Base-by-base conservation (phyloP, 345 rosid genomes). In the Streptanthus diversifolius region DNA sequence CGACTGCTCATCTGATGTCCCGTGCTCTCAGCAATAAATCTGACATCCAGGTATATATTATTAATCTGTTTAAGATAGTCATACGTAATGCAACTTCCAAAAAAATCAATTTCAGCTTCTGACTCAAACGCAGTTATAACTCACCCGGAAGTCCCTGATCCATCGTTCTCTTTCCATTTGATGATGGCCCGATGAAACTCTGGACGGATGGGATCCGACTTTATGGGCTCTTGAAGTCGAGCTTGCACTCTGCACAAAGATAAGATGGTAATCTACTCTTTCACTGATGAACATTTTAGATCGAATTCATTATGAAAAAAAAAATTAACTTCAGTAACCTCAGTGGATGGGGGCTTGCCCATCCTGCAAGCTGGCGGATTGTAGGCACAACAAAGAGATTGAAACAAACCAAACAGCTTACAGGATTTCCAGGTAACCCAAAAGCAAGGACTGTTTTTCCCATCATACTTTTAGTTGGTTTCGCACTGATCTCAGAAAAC, bases 351-450 rank as follows among this genome's bases (percentile, higher is more conserved):
- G 98, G 90, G 83, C 83, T 86, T 72, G 63, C 74, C 96, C 98
- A 91, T 87, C 98, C 96, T 33, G 98, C 85, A 63, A 91, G 85
- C 80, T 35, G 80, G 73, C 82, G 97, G 69, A 91, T 83, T 22
- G 95, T 59, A 53, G 98, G 97, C 72, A 87, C 85, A 41, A 91
- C 93, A 80, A 88, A 95, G 71, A 95, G 83, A 82, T 88, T 82
- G 82, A 95, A 95, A 79, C 93, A 87, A 72, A 91, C 98, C 58
- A 91, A 69, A 79, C 98, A 83, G 88, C 99, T 87, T 70, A 87
- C 99, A 73, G 98, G 99, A 82, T 95, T 91, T 78, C 99, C 99
- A 22, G 99, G 99, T 73, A 95, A 84, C 27, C 98, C 98, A 84
- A 95, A 91, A 45, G 93, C 95, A 80, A 95, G 90, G 66, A 87